Percentiles rank a stretch among this genome's conserved stretches.
These are phyloP conservation scores for Calcarisporium arbuscula DNA, from an alignment of 2,329 filamentous ascomycete genomes.

Conservation along the genomic window DNA sequence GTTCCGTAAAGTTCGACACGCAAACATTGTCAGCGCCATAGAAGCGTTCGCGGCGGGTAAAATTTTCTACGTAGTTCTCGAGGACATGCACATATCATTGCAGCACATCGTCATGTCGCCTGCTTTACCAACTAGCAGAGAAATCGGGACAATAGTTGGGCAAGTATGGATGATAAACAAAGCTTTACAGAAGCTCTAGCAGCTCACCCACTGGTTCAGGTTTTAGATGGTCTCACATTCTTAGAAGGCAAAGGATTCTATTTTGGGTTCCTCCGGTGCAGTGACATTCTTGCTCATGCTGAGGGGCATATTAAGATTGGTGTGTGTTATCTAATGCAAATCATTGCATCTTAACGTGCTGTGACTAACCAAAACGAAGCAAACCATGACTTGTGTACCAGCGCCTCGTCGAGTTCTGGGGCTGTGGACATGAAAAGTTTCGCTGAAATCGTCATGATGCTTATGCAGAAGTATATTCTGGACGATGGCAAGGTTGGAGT, in stretches of 20 bases:
- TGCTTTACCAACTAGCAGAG: slow-evolving; percentile 1
- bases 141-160: slow-evolving; percentile 1
- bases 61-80: background rate
- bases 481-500: slow-evolving; percentile 1
- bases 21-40: slow-evolving; percentile 1
- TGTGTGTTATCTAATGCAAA: too few relatives aligned
- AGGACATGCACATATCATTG: slow-evolving; percentile 1
- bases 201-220: background rate
- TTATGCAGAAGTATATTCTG: slow-evolving; percentile 1
- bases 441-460: background rate
- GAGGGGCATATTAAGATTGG: background rate
- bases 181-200: too few relatives aligned
- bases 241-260: background rate
- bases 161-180: too few relatives aligned
- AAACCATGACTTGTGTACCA: background rate
- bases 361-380: background rate
- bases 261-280: background rate
- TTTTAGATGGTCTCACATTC: background rate
- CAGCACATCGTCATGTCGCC: slow-evolving; percentile 1
- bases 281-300: slow-evolving; percentile 1
- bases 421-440: background rate
- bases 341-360: too few relatives aligned
- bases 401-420: background rate
- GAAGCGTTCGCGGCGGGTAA: background rate
- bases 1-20: background rate